Evolutionary conservation across 164 flowering plant genomes (phyloP).

Genomic region (Tinospora cordifolia): DNA sequence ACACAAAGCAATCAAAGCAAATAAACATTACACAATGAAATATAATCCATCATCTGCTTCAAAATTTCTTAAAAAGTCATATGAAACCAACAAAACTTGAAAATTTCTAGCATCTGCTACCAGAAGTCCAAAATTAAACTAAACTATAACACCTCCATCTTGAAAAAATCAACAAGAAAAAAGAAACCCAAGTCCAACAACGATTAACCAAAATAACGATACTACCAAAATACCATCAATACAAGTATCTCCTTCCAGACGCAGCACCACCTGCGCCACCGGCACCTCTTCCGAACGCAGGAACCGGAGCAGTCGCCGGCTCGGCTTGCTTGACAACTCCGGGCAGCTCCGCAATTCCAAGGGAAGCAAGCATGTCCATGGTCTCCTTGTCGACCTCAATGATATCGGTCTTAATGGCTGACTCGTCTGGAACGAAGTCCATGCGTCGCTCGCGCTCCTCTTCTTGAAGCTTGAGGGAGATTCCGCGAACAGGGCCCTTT

Average conservation of each 20-base stretch:
- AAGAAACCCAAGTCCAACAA: no score
- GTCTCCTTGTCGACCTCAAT: constrained; percentile 74
- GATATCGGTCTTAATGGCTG: constrained; percentile 49
- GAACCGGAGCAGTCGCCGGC: constrained; percentile 14
- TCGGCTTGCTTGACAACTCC: constrained; percentile 47
- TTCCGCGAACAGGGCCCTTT: constrained; percentile 68
- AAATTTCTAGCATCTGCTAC: no score
- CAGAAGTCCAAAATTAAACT: no score
- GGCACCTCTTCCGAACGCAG: constrained; percentile 19
- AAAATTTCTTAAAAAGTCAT: no score
- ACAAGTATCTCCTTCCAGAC: constrained; percentile 18
- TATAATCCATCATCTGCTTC: no score
- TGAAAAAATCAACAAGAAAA: no score
- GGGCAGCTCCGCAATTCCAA: constrained; percentile 64
- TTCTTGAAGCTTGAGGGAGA: constrained; percentile 67
- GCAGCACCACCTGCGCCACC: constrained; percentile 19
- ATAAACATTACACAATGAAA: no score
- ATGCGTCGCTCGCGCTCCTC: constrained; percentile 77
- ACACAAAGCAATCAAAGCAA: no score
- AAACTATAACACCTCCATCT: no score
- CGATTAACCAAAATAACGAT: no score
- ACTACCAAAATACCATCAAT: background rate
- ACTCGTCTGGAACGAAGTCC: constrained; percentile 76
- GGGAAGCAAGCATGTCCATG: constrained; percentile 61
- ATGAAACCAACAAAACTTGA: no score